These are phyloP conservation scores for Solanum medicagineum DNA, from an alignment of 257 asterid species.

Conservation along the genomic window DNA sequence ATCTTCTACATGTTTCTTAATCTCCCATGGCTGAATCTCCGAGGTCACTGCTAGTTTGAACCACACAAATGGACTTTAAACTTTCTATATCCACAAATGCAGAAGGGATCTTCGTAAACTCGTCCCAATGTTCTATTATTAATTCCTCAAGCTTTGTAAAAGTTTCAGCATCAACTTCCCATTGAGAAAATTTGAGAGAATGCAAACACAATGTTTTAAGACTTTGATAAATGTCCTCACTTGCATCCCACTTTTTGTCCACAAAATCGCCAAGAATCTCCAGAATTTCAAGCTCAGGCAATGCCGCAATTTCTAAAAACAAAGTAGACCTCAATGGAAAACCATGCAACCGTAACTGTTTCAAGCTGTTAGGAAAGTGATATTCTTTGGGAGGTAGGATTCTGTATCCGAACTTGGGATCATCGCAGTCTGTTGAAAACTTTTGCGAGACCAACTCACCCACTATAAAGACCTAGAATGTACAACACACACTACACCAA, in stretches of 20 bases:
- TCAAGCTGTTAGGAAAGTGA: too few species aligned
- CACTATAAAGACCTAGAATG: too few species aligned
- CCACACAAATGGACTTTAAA: background rate
- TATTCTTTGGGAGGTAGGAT: too few species aligned
- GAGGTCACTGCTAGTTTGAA: background rate
- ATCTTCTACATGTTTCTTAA: background rate
- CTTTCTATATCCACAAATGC: background rate
- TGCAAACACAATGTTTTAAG: background rate
- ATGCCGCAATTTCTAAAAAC: background rate
- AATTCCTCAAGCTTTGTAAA: background rate
- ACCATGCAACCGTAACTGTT: too few species aligned
- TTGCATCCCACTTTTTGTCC: background rate
- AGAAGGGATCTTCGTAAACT: background rate
- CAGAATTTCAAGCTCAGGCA: background rate
- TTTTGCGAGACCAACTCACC: too few species aligned
- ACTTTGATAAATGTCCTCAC: background rate
- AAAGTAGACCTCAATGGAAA: too few species aligned
- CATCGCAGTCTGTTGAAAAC: too few species aligned
- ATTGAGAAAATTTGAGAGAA: rapidly evolving
- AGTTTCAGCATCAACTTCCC: background rate
- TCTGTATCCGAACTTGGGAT: too few species aligned
- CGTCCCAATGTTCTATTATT: rapidly evolving
- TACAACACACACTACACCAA: too few species aligned
- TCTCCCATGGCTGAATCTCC: background rate
- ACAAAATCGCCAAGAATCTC: background rate